phyloP scores from a whole-genome alignment of 1,284 basidiomycete genomes.

The Phellopilus nigrolimitatus region DNA sequence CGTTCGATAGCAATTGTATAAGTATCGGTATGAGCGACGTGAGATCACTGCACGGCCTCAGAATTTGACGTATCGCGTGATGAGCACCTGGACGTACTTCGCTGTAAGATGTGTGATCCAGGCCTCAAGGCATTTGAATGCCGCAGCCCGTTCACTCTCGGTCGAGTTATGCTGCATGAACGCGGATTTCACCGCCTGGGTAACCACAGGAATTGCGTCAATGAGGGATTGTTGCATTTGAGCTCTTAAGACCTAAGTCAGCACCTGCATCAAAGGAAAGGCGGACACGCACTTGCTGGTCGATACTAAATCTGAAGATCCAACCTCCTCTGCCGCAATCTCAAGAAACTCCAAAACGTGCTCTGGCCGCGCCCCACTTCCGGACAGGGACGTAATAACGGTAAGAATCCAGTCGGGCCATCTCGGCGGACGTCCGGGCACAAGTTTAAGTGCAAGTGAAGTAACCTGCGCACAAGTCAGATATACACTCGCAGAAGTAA shows the following conservation, averaged over 20 bases:
- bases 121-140: slow-evolving; percentile 73
- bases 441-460: slow-evolving; percentile 72
- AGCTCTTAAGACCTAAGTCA: slow-evolving; percentile 36
- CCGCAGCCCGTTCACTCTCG: slow-evolving; percentile 56
- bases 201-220: slow-evolving; percentile 64
- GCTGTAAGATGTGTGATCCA: slow-evolving; percentile 72
- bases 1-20: slow-evolving; percentile 55
- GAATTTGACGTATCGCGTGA: slow-evolving; percentile 8
- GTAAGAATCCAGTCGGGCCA: slow-evolving; percentile 74
- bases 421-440: slow-evolving; percentile 45
- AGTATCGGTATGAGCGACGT: slow-evolving; percentile 58
- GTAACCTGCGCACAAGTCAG: slow-evolving; percentile 46
- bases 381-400: slow-evolving; percentile 54
- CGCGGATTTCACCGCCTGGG: slow-evolving; percentile 56
- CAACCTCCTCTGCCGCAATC: slow-evolving; percentile 81
- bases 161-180: slow-evolving; percentile 37
- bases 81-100: slow-evolving; percentile 42
- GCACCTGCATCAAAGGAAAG: slow-evolving; percentile 4
- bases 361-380: slow-evolving; percentile 48
- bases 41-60: slow-evolving; percentile 42
- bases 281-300: slow-evolving; percentile 60
- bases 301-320: slow-evolving; percentile 69
- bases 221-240: slow-evolving; percentile 59
- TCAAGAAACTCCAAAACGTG: slow-evolving; percentile 71
- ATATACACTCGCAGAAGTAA: background rate